Evolutionary conservation across 495 filamentous ascomycete species (phyloP).

Genomic region (Annulohypoxylon nitens): DNA sequence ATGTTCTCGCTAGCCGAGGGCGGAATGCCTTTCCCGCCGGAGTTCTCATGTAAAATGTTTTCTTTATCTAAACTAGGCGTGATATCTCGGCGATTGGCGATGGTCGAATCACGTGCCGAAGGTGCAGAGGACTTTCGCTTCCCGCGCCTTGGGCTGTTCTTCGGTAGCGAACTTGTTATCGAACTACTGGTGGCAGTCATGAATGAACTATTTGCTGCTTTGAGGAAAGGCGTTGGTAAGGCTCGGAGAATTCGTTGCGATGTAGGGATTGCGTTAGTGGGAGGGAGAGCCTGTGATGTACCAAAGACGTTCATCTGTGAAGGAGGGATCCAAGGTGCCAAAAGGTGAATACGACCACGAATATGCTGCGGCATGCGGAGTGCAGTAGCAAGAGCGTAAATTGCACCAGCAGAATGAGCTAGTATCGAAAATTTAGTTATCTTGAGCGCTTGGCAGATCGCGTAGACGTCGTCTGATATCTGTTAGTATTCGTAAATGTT

Average conservation of each 20-base stretch:
- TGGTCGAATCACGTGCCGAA: slow-evolving; percentile 53
- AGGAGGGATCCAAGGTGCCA: slow-evolving; percentile 98
- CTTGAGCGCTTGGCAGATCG: slow-evolving; percentile 91
- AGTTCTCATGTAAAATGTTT: slow-evolving; percentile 48
- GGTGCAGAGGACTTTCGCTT: slow-evolving; percentile 68
- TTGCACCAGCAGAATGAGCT: slow-evolving; percentile 96
- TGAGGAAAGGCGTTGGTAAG: slow-evolving; percentile 90
- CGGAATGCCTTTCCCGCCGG: slow-evolving; percentile 37
- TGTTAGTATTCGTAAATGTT: slow-evolving; percentile 31
- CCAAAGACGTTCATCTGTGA: slow-evolving; percentile 92
- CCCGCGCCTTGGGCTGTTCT: slow-evolving; percentile 67
- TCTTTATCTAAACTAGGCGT: slow-evolving; percentile 58
- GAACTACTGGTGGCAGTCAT: slow-evolving; percentile 92
- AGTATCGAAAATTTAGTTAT: slow-evolving; percentile 98
- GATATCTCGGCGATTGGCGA: slow-evolving; percentile 48
- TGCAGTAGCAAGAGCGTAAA: slow-evolving; percentile 96
- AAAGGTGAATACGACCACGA: slow-evolving; percentile 91
- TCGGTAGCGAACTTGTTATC: slow-evolving; percentile 85
- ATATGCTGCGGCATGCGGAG: slow-evolving; percentile 97
- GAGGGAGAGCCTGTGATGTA: slow-evolving; percentile 78
- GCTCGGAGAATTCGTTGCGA: slow-evolving; percentile 91
- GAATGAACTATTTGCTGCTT: slow-evolving; percentile 94
- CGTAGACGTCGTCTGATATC: slow-evolving; percentile 85
- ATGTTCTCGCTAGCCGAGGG: slow-evolving; percentile 54
- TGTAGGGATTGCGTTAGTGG: slow-evolving; percentile 87